Percentiles rank a stretch among this genome's conserved stretches.
Conservation (phyloP, 345 rosid genomes). For the Pelargonium nanum region DNA sequence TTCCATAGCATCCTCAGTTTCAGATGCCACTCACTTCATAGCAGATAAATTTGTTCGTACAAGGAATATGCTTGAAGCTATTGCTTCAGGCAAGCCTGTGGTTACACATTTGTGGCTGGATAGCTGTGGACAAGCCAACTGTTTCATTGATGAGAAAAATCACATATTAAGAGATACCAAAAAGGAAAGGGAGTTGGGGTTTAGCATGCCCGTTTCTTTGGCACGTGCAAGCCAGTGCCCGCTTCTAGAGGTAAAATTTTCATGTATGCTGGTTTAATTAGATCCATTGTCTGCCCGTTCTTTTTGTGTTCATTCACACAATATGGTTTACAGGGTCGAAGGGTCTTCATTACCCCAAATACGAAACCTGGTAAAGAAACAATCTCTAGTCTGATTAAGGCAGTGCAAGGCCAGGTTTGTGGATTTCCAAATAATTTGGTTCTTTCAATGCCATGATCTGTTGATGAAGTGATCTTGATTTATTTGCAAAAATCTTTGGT, state of each 20-base stretch:
- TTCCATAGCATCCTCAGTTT: slow-evolving; percentile 47
- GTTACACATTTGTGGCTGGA: slow-evolving; percentile 79
- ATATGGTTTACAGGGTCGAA: slow-evolving; percentile 43
- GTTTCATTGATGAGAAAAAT: slow-evolving; percentile 56
- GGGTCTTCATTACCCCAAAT: slow-evolving; percentile 59
- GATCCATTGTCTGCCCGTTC: not conserved
- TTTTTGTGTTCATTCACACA: slow-evolving; percentile 9
- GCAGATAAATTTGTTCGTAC: slow-evolving; percentile 73
- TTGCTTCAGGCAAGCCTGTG: slow-evolving; percentile 73
- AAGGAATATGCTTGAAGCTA: slow-evolving; percentile 80
- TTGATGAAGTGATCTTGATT: slow-evolving; percentile 8
- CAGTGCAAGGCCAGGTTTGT: slow-evolving; percentile 63
- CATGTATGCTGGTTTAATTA: slow-evolving; percentile 1
- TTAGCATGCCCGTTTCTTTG: slow-evolving; percentile 61
- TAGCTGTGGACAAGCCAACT: slow-evolving; percentile 55
- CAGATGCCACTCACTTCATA: slow-evolving; percentile 69
- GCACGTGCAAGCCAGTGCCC: slow-evolving; percentile 57
- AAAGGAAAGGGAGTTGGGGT: slow-evolving; percentile 74
- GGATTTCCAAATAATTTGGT: not conserved
- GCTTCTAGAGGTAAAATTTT: slow-evolving; percentile 38
- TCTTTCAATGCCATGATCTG: not conserved
- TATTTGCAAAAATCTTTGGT: not conserved
- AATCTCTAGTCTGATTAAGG: slow-evolving; percentile 49
- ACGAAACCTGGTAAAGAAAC: slow-evolving; percentile 60
- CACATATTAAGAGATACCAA: slow-evolving; percentile 51